Percentiles rank a stretch among this genome's conserved stretches.
Conservation (phyloP, 495 filamentous ascomycete species). For the Aspergillus sparsus region DNA sequence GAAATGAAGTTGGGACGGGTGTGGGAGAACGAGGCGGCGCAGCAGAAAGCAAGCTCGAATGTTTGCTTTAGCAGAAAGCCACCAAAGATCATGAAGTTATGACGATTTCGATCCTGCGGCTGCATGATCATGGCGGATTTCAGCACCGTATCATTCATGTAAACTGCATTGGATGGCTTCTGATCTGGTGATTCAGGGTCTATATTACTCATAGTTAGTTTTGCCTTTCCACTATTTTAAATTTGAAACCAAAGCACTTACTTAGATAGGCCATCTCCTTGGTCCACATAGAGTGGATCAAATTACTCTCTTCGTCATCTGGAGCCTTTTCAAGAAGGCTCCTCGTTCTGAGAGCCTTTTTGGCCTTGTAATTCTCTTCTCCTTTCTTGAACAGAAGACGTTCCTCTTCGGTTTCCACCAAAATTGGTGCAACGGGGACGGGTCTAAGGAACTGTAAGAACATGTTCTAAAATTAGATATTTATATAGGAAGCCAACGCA, state of each 20-base stretch:
- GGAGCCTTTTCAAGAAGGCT: constrained; percentile 72
- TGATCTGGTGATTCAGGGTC: constrained; percentile 59
- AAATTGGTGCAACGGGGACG: constrained; percentile 57
- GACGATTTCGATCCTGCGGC: constrained; percentile 80
- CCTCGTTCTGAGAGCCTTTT: constrained; percentile 64
- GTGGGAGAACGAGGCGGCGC: constrained; percentile 76
- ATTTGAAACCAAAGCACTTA: constrained; percentile 26
- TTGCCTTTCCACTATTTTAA: not conserved
- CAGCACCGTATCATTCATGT: constrained; percentile 68
- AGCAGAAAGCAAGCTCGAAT: constrained; percentile 88
- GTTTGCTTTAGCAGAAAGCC: constrained; percentile 80
- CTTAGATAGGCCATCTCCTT: constrained; percentile 66
- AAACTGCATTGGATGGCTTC: constrained; percentile 63
- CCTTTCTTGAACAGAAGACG: constrained; percentile 65
- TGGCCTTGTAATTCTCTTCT: constrained; percentile 72
- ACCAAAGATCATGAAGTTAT: constrained; percentile 90
- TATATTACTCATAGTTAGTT: constrained; percentile 20
- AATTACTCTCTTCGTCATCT: constrained; percentile 71
- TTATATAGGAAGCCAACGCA: not conserved
- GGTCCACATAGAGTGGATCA: constrained; percentile 82
- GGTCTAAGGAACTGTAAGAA: constrained; percentile 42
- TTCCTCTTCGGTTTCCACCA: constrained; percentile 71
- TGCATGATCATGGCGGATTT: constrained; percentile 82
- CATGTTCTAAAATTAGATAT: not conserved
- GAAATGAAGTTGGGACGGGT: constrained; percentile 73